Conservation (phyloP, 1,284 basidiomycete species). For the Pseudozyma tsukubaensis region DNA sequence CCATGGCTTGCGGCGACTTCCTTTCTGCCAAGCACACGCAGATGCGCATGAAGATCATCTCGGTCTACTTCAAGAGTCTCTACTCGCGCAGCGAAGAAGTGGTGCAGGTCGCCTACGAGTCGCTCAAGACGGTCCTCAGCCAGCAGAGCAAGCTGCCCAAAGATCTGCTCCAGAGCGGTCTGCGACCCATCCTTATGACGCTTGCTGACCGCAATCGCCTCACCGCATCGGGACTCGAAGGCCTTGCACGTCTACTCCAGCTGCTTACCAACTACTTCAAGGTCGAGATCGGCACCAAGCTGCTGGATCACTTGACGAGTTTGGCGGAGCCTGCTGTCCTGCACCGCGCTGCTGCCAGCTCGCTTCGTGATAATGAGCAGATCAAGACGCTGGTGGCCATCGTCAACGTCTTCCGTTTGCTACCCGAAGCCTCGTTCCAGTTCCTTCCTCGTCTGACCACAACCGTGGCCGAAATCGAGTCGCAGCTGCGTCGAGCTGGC, state of each 20-base stretch:
- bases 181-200: conserved; percentile 97
- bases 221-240: conserved; percentile 91
- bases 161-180: conserved; percentile 91
- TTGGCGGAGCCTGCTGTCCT: conserved; percentile 62
- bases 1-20: conserved; percentile 94
- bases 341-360: conserved; percentile 58
- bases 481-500: conserved; percentile 87
- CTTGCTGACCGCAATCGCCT: conserved; percentile 94
- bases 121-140: conserved; percentile 84
- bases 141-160: conserved; percentile 94
- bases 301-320: conserved; percentile 81
- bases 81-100: conserved; percentile 94
- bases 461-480: conserved; percentile 91
- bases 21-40: conserved; percentile 60
- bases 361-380: conserved; percentile 81
- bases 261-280: conserved; percentile 99
- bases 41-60: conserved; percentile 81
- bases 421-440: conserved; percentile 85
- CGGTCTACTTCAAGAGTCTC: conserved; percentile 98
- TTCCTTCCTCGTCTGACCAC: conserved; percentile 89
- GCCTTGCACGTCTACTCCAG: conserved; percentile 92
- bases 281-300: conserved; percentile 97
- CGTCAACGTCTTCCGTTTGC: conserved; percentile 95
- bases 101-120: conserved; percentile 94
- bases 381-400: conserved; percentile 93